phyloP scores from a whole-genome alignment of 768 basidiomycete genomes.

The Auricularia heimuer region DNA sequence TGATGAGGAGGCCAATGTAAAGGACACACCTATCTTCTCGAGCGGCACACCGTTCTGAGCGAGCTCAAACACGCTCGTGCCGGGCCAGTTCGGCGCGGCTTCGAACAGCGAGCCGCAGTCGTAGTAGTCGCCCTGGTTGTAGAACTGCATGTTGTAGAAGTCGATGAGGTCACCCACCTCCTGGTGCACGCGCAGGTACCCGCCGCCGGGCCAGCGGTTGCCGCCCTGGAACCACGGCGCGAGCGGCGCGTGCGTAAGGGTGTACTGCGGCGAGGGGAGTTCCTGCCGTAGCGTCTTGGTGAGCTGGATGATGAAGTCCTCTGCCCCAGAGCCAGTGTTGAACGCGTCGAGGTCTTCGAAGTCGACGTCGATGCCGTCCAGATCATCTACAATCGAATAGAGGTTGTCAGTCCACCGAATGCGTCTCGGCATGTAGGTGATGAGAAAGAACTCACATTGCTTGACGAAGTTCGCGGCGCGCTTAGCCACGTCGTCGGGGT shows the following conservation, averaged over 20 bases:
- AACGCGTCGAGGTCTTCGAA: constrained; percentile 9
- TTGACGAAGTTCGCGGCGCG: background rate
- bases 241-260: constrained; percentile 10
- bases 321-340: constrained; percentile 5
- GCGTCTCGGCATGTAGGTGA: background rate
- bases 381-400: background rate
- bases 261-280: constrained; percentile 5
- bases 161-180: constrained; percentile 8
- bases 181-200: constrained; percentile 6
- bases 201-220: constrained; percentile 4
- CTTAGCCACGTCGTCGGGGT: background rate
- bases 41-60: constrained; percentile 20
- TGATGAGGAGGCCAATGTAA: too few relatives aligned
- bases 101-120: background rate
- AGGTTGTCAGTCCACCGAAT: too few relatives aligned
- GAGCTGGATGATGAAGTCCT: constrained; percentile 7
- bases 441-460: background rate
- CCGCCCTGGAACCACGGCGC: constrained; percentile 8
- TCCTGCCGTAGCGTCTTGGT: constrained; percentile 6
- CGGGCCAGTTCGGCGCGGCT: constrained; percentile 13
- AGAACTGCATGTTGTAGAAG: constrained; percentile 11
- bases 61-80: constrained; percentile 24
- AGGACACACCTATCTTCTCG: constrained; percentile 21
- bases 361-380: constrained; percentile 11
- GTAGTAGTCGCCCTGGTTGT: background rate